Evolutionary conservation across 805 yeast genomes (phyloP).

Genomic region (Barnettozyma salicaria): DNA sequence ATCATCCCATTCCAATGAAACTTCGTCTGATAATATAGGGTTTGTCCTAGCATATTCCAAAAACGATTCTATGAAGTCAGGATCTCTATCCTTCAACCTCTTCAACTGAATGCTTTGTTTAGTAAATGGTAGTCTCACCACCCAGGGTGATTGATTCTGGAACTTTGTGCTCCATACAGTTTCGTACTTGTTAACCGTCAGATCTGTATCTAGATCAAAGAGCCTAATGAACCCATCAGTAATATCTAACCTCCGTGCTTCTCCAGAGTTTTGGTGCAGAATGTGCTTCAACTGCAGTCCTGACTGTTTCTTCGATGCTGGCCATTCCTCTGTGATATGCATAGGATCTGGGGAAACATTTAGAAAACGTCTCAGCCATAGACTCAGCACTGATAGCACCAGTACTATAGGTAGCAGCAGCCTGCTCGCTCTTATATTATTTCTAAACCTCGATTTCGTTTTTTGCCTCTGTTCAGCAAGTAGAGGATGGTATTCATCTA

Average conservation of each 20-base stretch:
- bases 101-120: constrained; percentile 24
- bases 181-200: constrained; percentile 8
- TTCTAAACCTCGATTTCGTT: not conserved
- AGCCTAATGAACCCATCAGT: constrained; percentile 34
- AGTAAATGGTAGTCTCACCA: constrained; percentile 27
- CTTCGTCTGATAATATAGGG: constrained; percentile 31
- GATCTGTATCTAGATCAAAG: constrained; percentile 9
- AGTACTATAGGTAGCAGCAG: not conserved
- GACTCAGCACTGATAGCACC: not conserved
- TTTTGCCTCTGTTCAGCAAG: constrained; percentile 1
- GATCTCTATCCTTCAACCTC: constrained; percentile 43
- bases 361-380: too few species aligned
- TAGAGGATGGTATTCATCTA: constrained; percentile 3
- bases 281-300: constrained; percentile 46
- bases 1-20: constrained; percentile 60
- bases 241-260: constrained; percentile 46
- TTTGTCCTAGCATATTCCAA: constrained; percentile 43
- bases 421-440: not conserved
- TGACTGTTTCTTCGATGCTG: not conserved
- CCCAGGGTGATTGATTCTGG: constrained; percentile 35
- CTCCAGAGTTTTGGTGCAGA: constrained; percentile 53
- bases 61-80: constrained; percentile 62
- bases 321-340: constrained; percentile 3
- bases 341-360: too few species aligned
- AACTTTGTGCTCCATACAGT: constrained; percentile 18